These are phyloP conservation scores for Pichia sp. DNA, from an alignment of 1,139 yeast species.

Conservation along the genomic window DNA sequence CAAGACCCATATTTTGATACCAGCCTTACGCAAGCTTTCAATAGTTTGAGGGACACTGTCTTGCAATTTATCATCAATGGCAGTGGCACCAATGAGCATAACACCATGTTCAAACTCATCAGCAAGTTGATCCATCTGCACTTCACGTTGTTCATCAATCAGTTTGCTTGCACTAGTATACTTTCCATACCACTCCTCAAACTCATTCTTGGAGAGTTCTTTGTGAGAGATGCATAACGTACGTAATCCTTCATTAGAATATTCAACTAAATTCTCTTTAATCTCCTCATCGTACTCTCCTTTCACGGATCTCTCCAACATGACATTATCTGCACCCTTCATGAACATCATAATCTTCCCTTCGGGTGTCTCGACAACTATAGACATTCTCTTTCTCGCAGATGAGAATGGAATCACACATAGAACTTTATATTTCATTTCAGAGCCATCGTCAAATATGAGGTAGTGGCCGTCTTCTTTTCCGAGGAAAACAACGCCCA, in stretches of 20 bases:
- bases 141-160: slow-evolving; percentile 62
- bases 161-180: slow-evolving; percentile 41
- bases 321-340: slow-evolving; percentile 56
- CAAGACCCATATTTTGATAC: slow-evolving; percentile 92
- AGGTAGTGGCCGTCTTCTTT: slow-evolving; percentile 31
- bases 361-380: slow-evolving; percentile 40
- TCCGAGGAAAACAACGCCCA: slow-evolving; percentile 46
- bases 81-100: slow-evolving; percentile 88
- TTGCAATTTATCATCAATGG: slow-evolving; percentile 93
- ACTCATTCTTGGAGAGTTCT: slow-evolving; percentile 22
- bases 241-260: slow-evolving; percentile 53
- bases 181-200: slow-evolving; percentile 35
- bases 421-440: slow-evolving; percentile 34
- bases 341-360: slow-evolving; percentile 31
- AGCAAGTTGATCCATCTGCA: slow-evolving; percentile 62
- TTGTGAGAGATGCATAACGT: slow-evolving; percentile 47
- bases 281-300: slow-evolving; percentile 20
- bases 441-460: slow-evolving; percentile 17
- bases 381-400: slow-evolving; percentile 55
- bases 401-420: slow-evolving; percentile 50
- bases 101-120: slow-evolving; percentile 72
- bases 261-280: slow-evolving; percentile 35
- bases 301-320: slow-evolving; percentile 26
- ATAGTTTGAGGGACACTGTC: slow-evolving; percentile 94
- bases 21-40: slow-evolving; percentile 79